A percentile compares a stretch with the other conserved stretches of the same genome.
Evolutionary conservation across 1,139 yeast species (phyloP).

Genomic region (Arxiozyma slooffiae): DNA sequence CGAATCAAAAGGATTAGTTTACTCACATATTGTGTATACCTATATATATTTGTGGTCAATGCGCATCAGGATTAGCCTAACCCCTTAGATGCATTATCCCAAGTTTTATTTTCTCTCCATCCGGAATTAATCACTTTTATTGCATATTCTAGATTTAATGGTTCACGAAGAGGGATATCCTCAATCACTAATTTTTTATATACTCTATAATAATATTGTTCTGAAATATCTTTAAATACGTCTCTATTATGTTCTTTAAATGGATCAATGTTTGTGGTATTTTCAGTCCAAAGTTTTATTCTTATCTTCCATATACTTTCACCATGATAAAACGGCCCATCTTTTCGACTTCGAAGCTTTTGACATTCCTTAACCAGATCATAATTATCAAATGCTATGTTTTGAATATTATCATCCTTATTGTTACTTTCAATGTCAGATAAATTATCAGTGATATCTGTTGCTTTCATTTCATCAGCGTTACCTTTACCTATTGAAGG

Average conservation of each 20-base stretch:
- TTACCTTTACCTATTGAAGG: background rate
- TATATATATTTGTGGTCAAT: no score
- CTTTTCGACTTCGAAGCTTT: conserved; percentile 21
- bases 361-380: conserved; percentile 29
- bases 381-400: conserved; percentile 24
- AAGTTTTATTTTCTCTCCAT: conserved; percentile 56
- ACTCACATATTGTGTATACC: background rate
- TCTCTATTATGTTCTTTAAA: conserved; percentile 12
- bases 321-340: conserved; percentile 37
- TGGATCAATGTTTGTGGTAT: background rate
- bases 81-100: conserved; percentile 41
- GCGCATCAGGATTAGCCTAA: conserved; percentile 1
- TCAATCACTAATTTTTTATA: conserved; percentile 51
- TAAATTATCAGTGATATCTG: background rate
- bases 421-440: conserved; percentile 4
- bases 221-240: conserved; percentile 24
- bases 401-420: conserved; percentile 7
- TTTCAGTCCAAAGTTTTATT: conserved; percentile 43
- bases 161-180: conserved; percentile 45
- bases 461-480: conserved; percentile 2
- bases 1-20: conserved; percentile 20
- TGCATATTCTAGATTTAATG: conserved; percentile 53
- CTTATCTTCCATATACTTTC: conserved; percentile 51
- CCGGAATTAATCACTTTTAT: conserved; percentile 55
- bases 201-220: conserved; percentile 44